These are phyloP conservation scores for Tetratostichococcus sp. DNA, from an alignment of 139 green algal genomes.

Conservation along the genomic window DNA sequence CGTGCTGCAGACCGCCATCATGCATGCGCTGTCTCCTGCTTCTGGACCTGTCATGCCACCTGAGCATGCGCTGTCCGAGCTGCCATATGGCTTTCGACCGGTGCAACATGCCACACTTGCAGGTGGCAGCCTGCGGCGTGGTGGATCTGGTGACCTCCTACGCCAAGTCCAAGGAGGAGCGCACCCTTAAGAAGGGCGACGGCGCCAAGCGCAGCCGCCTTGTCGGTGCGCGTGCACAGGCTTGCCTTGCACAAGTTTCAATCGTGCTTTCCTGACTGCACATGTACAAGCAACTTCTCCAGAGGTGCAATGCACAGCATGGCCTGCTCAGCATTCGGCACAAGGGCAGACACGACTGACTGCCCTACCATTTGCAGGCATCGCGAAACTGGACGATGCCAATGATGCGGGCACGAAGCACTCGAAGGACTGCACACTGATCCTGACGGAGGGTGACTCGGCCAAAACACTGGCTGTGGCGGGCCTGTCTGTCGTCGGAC, in stretches of 20 bases:
- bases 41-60: neutral
- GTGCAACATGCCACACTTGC: neutral
- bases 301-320: no score
- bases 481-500: slow-evolving; percentile 90
- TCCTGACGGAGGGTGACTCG: slow-evolving; percentile 98
- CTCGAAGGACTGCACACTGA: slow-evolving; percentile 94
- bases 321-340: no score
- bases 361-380: slow-evolving; percentile 47
- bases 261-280: no score
- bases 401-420: slow-evolving; percentile 91
- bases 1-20: no score
- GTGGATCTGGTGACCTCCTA: slow-evolving; percentile 87
- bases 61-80: no score
- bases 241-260: no score
- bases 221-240: slow-evolving; percentile 41
- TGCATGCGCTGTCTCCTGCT: neutral
- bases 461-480: slow-evolving; percentile 95
- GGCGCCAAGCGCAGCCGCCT: slow-evolving; percentile 82
- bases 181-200: slow-evolving; percentile 96
- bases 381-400: slow-evolving; percentile 96
- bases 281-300: no score
- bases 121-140: slow-evolving; percentile 32
- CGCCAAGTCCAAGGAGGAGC: slow-evolving; percentile 88
- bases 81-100: no score
- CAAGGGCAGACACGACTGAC: no score